Evolutionary conservation across 2,329 filamentous ascomycete genomes (phyloP).

Genomic region (Cladosporium sphaerospermum): DNA sequence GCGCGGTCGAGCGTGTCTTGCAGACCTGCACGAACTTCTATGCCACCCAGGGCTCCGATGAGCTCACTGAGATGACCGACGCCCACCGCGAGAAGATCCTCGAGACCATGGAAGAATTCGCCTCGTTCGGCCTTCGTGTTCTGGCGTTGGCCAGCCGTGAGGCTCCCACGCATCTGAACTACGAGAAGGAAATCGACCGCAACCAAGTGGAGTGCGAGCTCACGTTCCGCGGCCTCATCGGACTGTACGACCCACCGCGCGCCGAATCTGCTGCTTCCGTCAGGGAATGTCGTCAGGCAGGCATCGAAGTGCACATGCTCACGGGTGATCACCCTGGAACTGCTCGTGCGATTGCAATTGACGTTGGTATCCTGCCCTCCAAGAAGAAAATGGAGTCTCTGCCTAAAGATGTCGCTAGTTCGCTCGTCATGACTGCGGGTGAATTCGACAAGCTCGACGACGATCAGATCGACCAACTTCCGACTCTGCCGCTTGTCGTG

Average conservation of each 20-base stretch:
- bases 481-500: slow-evolving; percentile 71
- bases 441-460: slow-evolving; percentile 59
- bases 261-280: slow-evolving; percentile 71
- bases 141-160: slow-evolving; percentile 55
- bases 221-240: slow-evolving; percentile 69
- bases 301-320: slow-evolving; percentile 76
- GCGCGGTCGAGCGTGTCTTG: slow-evolving; percentile 64
- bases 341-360: slow-evolving; percentile 68
- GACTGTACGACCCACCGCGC: slow-evolving; percentile 80
- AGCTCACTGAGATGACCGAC: slow-evolving; percentile 43
- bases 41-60: slow-evolving; percentile 21
- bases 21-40: slow-evolving; percentile 50
- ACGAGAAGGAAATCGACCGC: slow-evolving; percentile 44
- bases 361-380: slow-evolving; percentile 64
- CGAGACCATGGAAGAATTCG: slow-evolving; percentile 62
- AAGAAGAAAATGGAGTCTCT: slow-evolving; percentile 51
- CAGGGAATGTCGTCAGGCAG: slow-evolving; percentile 62
- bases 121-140: slow-evolving; percentile 60
- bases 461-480: slow-evolving; percentile 67
- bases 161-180: slow-evolving; percentile 17
- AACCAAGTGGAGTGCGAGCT: slow-evolving; percentile 61
- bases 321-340: slow-evolving; percentile 81
- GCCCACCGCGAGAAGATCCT: slow-evolving; percentile 50
- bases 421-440: slow-evolving; percentile 65
- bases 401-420: slow-evolving; percentile 54